Conservation (phyloP, 495 filamentous ascomycete species). For the Melanomma pulvis-pyrius region DNA sequence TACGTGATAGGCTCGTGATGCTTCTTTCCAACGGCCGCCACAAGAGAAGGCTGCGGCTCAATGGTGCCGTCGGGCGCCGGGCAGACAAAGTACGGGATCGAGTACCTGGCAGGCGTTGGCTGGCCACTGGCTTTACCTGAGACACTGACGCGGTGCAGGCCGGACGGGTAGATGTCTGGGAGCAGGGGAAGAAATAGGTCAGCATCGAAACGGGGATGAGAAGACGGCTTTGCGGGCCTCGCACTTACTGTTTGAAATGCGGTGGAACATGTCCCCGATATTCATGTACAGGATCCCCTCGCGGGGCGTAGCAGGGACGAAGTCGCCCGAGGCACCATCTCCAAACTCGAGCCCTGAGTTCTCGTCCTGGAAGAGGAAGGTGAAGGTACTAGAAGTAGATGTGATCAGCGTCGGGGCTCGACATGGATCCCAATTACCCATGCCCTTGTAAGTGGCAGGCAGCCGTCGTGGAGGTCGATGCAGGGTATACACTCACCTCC, state of each 20-base stretch:
- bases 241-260: conserved; percentile 28
- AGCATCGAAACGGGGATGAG: not conserved
- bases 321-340: conserved; percentile 6
- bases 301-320: conserved; percentile 18
- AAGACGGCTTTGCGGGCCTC: not conserved
- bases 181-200: not conserved
- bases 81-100: conserved; percentile 30
- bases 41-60: conserved; percentile 16
- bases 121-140: not conserved
- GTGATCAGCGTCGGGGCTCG: no score
- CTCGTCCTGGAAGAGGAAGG: conserved; percentile 31
- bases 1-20: conserved; percentile 16
- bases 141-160: conserved; percentile 14
- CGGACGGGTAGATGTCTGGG: conserved; percentile 25
- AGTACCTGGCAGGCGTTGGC: conserved; percentile 15
- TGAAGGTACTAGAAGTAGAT: conserved; percentile 21
- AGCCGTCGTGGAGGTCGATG: no score
- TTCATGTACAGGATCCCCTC: conserved; percentile 31
- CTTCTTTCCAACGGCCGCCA: conserved; percentile 7
- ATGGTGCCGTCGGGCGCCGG: conserved; percentile 17
- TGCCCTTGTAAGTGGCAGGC: not conserved
- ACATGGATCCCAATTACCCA: not conserved
- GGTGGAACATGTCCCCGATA: conserved; percentile 33
- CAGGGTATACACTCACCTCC: conserved; percentile 32
- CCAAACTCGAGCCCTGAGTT: conserved; percentile 23